Base-by-base conservation (phyloP, 768 basidiomycete species). In the Stropharia rugosoannulata region DNA sequence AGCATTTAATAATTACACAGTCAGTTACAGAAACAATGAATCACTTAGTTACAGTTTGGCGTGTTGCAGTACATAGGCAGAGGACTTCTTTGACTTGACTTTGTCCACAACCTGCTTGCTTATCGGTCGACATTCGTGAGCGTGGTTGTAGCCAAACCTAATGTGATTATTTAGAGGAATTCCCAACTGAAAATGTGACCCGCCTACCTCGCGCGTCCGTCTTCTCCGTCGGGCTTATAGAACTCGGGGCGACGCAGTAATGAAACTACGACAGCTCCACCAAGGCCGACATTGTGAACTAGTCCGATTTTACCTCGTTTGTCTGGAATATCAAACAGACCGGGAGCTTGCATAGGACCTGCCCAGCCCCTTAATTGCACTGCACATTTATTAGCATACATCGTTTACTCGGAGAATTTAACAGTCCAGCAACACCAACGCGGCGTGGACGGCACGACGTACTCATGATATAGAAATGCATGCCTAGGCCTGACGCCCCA, bases 391-490 rank as follows among this genome's bases (percentile, higher is more conserved):
- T 32, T 32, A 49, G 10, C 44, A 35, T 35, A 52, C 51, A 37
- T 35, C 18, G 1, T 18, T 44, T 36, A 39, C 41, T 13, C 16
- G 32, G 11, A 22, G 45, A 11, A 45, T 46, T 59, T 22, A 56
- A 51, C 18, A 36, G 15, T 38, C 51, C 3, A 19, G 15, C 47
- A 22, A 27, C 6, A 43, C 16, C 18, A 43, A 48, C 13, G 4
- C 15, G 69, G 49, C 35, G 4, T 40, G 39, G 19, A 32, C 6
- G 19, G 41, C 19, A 27, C 29, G 29, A 64, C 85, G 41, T 64
- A 88, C 88, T 90, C 62, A 85, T 81, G 58, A 92, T 88, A 64
- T 90, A 92, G 70, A 91, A 91, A 66, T 93, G 90, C 90, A 92
- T 92, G 25, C 87, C 90, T 12, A 93, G 72, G 1, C 90, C 90